phyloP scores from a whole-genome alignment of 2,329 filamentous ascomycete species.

The Xylariomycetidae sp. region DNA sequence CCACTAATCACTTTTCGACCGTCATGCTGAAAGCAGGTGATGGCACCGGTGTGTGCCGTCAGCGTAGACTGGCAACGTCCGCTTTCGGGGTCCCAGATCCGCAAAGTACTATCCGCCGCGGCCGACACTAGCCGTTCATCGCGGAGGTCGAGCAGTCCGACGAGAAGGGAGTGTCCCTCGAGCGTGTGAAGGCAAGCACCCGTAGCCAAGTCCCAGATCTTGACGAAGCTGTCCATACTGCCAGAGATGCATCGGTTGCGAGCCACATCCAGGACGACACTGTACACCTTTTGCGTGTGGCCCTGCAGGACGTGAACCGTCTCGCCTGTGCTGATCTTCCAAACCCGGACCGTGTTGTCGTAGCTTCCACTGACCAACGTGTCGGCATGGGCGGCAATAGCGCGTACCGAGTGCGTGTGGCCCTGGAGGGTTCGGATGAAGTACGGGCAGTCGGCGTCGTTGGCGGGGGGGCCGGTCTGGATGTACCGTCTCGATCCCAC shows the following conservation, averaged over 20 bases:
- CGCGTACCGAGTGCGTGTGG: slow-evolving; percentile 88
- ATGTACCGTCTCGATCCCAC: slow-evolving; percentile 71
- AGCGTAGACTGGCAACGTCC: slow-evolving; percentile 86
- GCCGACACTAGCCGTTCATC: slow-evolving; percentile 90
- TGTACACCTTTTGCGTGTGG: slow-evolving; percentile 92
- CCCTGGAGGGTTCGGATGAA: slow-evolving; percentile 83
- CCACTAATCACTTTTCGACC: slow-evolving; percentile 94
- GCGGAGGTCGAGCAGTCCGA: slow-evolving; percentile 83
- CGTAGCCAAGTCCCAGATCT: slow-evolving; percentile 91
- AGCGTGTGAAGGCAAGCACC: slow-evolving; percentile 82
- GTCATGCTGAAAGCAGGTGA: slow-evolving; percentile 98
- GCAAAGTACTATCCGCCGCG: slow-evolving; percentile 87
- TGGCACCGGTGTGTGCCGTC: slow-evolving; percentile 91
- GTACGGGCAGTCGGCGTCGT: slow-evolving; percentile 80
- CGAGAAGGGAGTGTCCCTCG: slow-evolving; percentile 86
- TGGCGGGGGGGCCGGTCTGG: slow-evolving; percentile 69
- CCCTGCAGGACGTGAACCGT: slow-evolving; percentile 77
- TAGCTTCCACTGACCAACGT: slow-evolving; percentile 97
- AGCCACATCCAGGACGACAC: slow-evolving; percentile 85
- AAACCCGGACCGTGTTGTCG: slow-evolving; percentile 89
- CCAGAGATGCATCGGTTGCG: slow-evolving; percentile 95
- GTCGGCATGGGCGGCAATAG: slow-evolving; percentile 90
- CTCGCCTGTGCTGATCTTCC: slow-evolving; percentile 95
- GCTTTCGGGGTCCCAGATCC: slow-evolving; percentile 94
- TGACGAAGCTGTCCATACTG: slow-evolving; percentile 96